Evolutionary conservation across 306 rosid genomes (phyloP).

Genomic region (Quercus bicolor): DNA sequence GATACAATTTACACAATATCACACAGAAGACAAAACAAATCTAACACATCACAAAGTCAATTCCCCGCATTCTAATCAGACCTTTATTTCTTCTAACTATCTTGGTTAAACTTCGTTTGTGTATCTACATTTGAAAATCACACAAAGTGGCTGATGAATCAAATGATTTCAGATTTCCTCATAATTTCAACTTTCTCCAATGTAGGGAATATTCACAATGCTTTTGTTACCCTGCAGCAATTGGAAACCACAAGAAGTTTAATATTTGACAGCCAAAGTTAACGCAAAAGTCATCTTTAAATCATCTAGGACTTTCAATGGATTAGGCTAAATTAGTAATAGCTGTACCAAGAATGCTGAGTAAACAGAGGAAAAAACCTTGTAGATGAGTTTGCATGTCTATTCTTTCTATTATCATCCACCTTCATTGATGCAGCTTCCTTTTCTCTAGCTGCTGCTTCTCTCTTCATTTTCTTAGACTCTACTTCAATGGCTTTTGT

Average conservation of each 20-base stretch:
- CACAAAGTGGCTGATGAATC: constrained; percentile 17
- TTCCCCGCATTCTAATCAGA: constrained; percentile 13
- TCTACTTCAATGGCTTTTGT: constrained; percentile 82
- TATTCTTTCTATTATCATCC: constrained; percentile 42
- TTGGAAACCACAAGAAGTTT: constrained; percentile 11
- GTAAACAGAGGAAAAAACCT: constrained; percentile 31
- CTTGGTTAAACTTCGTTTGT: constrained; percentile 17
- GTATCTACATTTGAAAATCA: constrained; percentile 41
- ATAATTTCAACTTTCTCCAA: constrained; percentile 28
- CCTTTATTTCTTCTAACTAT: constrained; percentile 38
- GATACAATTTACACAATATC: constrained; percentile 22
- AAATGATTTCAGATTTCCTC: constrained; percentile 12
- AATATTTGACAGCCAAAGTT: not conserved
- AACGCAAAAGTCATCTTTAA: not conserved
- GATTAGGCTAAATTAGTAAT: not conserved
- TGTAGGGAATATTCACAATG: constrained; percentile 27
- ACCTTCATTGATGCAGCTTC: constrained; percentile 57
- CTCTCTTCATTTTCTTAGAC: constrained; percentile 84
- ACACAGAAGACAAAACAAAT: constrained; percentile 22
- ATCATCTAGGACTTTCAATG: not conserved
- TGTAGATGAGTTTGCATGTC: constrained; percentile 49
- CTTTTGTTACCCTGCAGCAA: constrained; percentile 59
- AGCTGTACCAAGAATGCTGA: not conserved
- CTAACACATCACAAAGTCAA: constrained; percentile 19
- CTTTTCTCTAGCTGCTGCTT: constrained; percentile 76